These are phyloP conservation scores for Thraustotheca clavata DNA, from an alignment of 352 stramenopile species.

Conservation along the genomic window DNA sequence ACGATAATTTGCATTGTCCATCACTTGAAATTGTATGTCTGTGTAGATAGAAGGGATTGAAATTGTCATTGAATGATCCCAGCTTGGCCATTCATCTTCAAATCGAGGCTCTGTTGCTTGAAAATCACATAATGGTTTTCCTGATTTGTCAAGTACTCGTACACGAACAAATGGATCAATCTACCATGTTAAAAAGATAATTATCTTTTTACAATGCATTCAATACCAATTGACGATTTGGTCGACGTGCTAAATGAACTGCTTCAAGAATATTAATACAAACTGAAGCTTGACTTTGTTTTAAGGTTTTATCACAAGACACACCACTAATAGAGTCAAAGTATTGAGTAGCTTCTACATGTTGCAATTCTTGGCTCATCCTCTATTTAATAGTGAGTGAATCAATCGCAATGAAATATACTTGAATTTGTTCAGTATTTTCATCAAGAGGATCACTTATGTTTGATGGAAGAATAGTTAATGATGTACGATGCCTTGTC, in stretches of 20 bases:
- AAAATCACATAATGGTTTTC: conserved; percentile 21
- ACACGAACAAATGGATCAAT: conserved; percentile 49
- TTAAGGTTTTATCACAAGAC: not conserved
- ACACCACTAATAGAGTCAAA: not conserved
- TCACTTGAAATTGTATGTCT: conserved; percentile 40
- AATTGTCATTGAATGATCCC: conserved; percentile 32
- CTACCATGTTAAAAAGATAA: conserved; percentile 27
- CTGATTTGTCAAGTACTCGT: conserved; percentile 24
- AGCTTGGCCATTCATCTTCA: conserved; percentile 37
- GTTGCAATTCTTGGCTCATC: not conserved
- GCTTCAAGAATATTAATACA: conserved; percentile 36
- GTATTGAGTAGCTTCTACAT: not conserved
- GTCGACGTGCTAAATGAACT: conserved; percentile 37
- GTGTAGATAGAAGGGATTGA: conserved; percentile 32
- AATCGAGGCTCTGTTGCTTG: conserved; percentile 30
- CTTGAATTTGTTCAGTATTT: not conserved
- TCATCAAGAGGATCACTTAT: conserved; percentile 20
- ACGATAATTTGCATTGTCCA: conserved; percentile 32
- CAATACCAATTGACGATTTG: conserved; percentile 33
- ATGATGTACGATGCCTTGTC: conserved; percentile 23
- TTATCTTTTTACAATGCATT: too few relatives aligned
- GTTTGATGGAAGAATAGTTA: conserved; percentile 27
- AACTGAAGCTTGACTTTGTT: conserved; percentile 32
- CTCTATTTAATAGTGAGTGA: not conserved
- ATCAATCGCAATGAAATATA: not conserved